Base-by-base conservation (phyloP, 805 yeast genomes). In the Saturnispora quitensis region DNA sequence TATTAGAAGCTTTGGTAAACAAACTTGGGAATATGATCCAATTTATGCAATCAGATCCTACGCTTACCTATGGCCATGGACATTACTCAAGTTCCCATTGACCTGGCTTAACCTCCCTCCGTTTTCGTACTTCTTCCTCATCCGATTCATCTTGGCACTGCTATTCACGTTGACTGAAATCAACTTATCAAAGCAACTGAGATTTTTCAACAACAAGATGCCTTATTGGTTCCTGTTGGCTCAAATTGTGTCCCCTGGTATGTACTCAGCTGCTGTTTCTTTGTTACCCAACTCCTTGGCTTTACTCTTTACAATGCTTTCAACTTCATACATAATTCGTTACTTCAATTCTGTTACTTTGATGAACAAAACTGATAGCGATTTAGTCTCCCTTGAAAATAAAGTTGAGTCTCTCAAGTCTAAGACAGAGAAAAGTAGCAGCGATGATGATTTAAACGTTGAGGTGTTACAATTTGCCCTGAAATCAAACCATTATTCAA, bases 21-120 rank as follows among this genome's bases (percentile, higher is more conserved):
- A 89, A 66, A 90, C 97, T 0, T 90, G 97, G 97, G 97, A 90
- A 63, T 91, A 90, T 65, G 87, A 96, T 0, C 97, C 97, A 0
- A 85, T 76, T 50, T 88, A 78, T 61, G 88, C 96, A 17, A 87
- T 90, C 50, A 70, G 98, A 57, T 87, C 96, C 2, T 91, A 93
- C 81, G 75, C 86, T 2, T 89, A 85, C 59, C 68, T 90, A 27
- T 55, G 81, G 6, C 86, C 80, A 1, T 76, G 74, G 57, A 50
- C 59, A 0, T 13, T 65, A 5, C 47, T 65, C 15, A 57, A 59
- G 12, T 61, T 55, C 46, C 66, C 68, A 3, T 43, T 64, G 20
- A 49, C 51, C 9, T 44, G 55, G 46, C 8, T 62, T 17, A 31
- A 45, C 27, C n/a, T 53, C 1, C 57, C 56, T 7, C 42, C 54